Conservation (phyloP, 2,329 filamentous ascomycete genomes). For the Neopestalotiopsis rosae region DNA sequence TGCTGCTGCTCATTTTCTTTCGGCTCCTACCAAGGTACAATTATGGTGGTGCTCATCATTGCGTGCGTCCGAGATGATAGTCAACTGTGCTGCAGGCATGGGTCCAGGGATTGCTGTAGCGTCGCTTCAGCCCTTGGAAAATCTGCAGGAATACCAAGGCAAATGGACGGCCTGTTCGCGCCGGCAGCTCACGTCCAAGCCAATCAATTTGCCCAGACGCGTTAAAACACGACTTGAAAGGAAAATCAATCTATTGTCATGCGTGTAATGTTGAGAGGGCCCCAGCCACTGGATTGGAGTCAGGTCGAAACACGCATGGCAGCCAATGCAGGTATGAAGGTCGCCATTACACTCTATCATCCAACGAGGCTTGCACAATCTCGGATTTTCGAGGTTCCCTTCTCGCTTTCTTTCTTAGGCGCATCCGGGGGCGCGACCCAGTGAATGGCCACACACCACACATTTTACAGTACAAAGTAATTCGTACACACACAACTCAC, state of each 20-base stretch:
- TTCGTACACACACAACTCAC: background rate
- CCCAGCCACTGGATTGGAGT: slow-evolving; percentile 12
- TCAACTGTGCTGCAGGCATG: slow-evolving; percentile 22
- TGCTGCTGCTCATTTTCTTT: background rate
- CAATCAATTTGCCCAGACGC: slow-evolving; percentile 42
- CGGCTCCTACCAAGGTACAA: background rate
- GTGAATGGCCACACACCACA: slow-evolving; percentile 4
- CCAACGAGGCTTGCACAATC: slow-evolving; percentile 15
- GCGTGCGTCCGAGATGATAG: background rate
- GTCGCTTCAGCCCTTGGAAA: slow-evolving; percentile 35
- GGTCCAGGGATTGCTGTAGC: slow-evolving; percentile 26
- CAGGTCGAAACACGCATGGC: background rate
- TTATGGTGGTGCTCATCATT: background rate
- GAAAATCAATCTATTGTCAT: slow-evolving; percentile 42
- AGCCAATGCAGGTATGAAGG: slow-evolving; percentile 12
- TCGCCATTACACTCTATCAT: slow-evolving; percentile 16
- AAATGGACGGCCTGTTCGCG: slow-evolving; percentile 34
- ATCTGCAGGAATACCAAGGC: slow-evolving; percentile 38
- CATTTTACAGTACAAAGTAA: background rate
- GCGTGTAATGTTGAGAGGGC: slow-evolving; percentile 41
- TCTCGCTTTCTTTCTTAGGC: background rate
- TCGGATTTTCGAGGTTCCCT: background rate
- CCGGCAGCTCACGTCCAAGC: slow-evolving; percentile 32
- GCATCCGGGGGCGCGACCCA: background rate
- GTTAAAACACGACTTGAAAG: slow-evolving; percentile 41